Evolutionary conservation across 2,329 filamentous ascomycete species (phyloP), one percentile per base, ranked within the genome.

Genomic region (Mycogone perniciosa): DNA sequence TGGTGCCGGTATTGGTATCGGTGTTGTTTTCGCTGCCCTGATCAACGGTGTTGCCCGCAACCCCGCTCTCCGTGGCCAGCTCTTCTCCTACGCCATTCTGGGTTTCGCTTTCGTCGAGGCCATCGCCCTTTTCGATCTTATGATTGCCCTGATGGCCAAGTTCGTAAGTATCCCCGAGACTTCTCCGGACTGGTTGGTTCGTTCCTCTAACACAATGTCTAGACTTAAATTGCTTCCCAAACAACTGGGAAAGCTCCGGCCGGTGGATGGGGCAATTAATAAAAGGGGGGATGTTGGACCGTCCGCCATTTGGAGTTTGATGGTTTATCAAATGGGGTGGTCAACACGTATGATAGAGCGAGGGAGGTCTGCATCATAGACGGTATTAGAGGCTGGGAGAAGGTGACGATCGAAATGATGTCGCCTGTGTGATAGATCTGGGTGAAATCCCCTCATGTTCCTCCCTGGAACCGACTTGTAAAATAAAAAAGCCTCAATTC

Each of bases 21-120:
- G 89, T 81, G 84, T 92, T 71, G 89, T 95, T 71, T 95, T 95
- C 84, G 88, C 86, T 71, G 85, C 88, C 68, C 88, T 95, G 72
- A 81, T 95, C 71, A 85, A 88, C 76, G 84, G 84, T 78, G 88
- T 93, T 73, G 88, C 89, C 80, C 88, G 89, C 80, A 95, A 95
- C 88, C 89, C 89, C 70, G 87, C 86, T 71, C 88, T 95, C 79
- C 86, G 88, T 79, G 89, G 88, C 73, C 89, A 95, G 84, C 88
- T 95, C 70, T 95, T 93, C 87, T 88, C 87, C 64, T 92, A 93
- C 79, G 88, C 88, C 82, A 92, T 93, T 87, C 80, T 93, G 71
- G 88, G 89, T 80, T 93, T 93, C 80, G 89, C 88, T 72, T 93
- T 93, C 85, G 88, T 91, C 75, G 89, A 93, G 75, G 88, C 89